A percentile compares a stretch with the other conserved stretches of the same genome.
phyloP scores from a whole-genome alignment of 2,329 filamentous ascomycete genomes.

The Penicillium corylophilum region DNA sequence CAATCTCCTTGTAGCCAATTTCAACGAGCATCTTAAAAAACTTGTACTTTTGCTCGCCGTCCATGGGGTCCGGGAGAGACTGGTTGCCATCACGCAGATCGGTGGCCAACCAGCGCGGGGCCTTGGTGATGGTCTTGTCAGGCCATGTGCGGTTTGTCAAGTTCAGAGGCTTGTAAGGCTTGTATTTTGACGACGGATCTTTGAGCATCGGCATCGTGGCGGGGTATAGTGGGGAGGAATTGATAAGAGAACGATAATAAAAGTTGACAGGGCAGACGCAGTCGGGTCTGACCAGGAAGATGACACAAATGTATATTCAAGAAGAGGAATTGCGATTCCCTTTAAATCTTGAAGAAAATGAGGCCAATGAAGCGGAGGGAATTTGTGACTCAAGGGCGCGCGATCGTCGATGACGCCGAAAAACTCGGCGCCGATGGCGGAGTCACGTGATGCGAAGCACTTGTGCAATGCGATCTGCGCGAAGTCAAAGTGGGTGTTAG shows the following conservation, averaged over 20 bases:
- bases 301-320: neutral
- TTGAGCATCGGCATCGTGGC: conserved; percentile 45
- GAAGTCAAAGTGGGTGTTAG: neutral
- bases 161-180: conserved; percentile 46
- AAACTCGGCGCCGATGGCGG: conserved; percentile 27
- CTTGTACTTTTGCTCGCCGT: conserved; percentile 88
- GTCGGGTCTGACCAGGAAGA: conserved; percentile 3
- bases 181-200: conserved; percentile 51
- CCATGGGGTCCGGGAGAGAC: conserved; percentile 90
- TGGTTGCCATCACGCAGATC: conserved; percentile 93
- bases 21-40: conserved; percentile 95
- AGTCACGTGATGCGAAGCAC: conserved; percentile 19
- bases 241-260: conserved; percentile 21
- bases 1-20: conserved; percentile 96
- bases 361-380: conserved; percentile 22
- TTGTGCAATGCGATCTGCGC: neutral
- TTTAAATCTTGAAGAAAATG: conserved; percentile 1
- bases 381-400: conserved; percentile 23
- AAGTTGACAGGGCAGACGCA: conserved; percentile 4
- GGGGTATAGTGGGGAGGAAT: conserved; percentile 24
- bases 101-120: conserved; percentile 87
- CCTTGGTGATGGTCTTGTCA: conserved; percentile 74
- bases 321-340: neutral
- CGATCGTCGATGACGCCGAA: conserved; percentile 23
- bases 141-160: conserved; percentile 70